A percentile compares a stretch with the other conserved stretches of the same genome.
These are phyloP conservation scores for Avena eriantha DNA, from an alignment of 176 grass and related monocot genomes.

Conservation along the genomic window DNA sequence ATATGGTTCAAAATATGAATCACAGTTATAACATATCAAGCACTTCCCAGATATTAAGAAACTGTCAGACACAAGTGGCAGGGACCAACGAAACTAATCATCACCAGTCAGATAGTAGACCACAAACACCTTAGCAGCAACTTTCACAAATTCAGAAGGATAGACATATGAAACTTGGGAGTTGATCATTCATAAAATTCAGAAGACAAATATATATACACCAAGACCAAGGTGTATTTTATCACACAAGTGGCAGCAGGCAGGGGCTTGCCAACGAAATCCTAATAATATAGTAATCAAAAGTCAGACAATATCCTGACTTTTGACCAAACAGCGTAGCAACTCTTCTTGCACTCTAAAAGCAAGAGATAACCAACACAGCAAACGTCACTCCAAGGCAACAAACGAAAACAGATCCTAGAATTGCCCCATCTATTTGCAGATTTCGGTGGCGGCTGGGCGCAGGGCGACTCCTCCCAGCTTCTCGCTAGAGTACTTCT, in stretches of 20 bases:
- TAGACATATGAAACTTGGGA: neutral
- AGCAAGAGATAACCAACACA: conserved; percentile 43
- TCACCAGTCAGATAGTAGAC: too few relatives aligned
- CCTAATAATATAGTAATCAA: neutral
- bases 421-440: conserved; percentile 39
- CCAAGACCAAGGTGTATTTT: conserved; percentile 44
- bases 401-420: conserved; percentile 11
- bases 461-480: conserved; percentile 69
- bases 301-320: conserved; percentile 51
- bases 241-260: conserved; percentile 12
- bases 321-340: conserved; percentile 30
- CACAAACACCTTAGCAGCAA: too few relatives aligned
- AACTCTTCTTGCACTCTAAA: conserved; percentile 48
- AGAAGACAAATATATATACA: conserved; percentile 42
- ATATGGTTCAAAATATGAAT: too few relatives aligned
- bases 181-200: conserved; percentile 24
- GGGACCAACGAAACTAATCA: too few relatives aligned
- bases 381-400: conserved; percentile 27
- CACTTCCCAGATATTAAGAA: too few relatives aligned
- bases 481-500: conserved; percentile 77
- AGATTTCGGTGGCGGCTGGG: conserved; percentile 52
- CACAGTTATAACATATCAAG: too few relatives aligned
- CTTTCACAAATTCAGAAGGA: too few relatives aligned
- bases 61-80: too few relatives aligned
- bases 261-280: conserved; percentile 6